Evolutionary conservation across 768 basidiomycete species (phyloP).

Genomic region (Scleroderma bovista): DNA sequence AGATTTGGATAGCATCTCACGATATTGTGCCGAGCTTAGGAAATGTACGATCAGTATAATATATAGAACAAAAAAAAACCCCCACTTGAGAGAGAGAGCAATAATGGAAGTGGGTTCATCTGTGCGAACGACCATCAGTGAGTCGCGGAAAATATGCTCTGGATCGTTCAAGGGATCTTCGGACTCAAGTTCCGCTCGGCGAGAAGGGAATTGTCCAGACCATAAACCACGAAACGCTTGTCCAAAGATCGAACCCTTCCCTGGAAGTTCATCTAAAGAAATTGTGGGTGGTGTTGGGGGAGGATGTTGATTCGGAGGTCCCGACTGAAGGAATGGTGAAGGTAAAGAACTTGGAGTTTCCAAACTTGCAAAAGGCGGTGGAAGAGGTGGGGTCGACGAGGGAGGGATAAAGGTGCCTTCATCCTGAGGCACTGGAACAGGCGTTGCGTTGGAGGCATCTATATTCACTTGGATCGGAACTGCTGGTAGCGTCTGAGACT

Average conservation of each 20-base stretch:
- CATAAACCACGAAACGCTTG: conserved; percentile 62
- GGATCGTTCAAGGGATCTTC: conserved; percentile 72
- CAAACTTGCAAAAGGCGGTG: conserved; percentile 19
- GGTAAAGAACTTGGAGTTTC: conserved; percentile 30
- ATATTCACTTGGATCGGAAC: conserved; percentile 10
- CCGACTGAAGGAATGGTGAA: conserved; percentile 48
- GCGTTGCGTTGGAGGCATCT: neutral
- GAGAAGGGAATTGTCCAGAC: conserved; percentile 50
- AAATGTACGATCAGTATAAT: conserved; percentile 5
- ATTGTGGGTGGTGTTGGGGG: conserved; percentile 43
- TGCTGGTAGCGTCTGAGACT: conserved; percentile 24
- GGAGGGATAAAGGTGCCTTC: conserved; percentile 4
- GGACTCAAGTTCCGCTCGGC: conserved; percentile 51
- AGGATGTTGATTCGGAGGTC: conserved; percentile 31
- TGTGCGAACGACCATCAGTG: conserved; percentile 89
- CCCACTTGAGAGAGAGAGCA: conserved; percentile 85
- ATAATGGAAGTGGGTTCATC: conserved; percentile 99
- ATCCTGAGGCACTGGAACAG: conserved; percentile 24
- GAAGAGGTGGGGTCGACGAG: conserved; percentile 20
- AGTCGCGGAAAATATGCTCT: conserved; percentile 93
- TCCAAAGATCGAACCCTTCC: conserved; percentile 63
- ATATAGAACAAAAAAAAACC: conserved; percentile 2
- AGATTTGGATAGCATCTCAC: conserved; percentile 73
- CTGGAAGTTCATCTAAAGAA: conserved; percentile 46
- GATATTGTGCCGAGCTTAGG: conserved; percentile 71